Conservation (phyloP, 2,329 filamentous ascomycete genomes). For the Cytospora schulzeri region DNA sequence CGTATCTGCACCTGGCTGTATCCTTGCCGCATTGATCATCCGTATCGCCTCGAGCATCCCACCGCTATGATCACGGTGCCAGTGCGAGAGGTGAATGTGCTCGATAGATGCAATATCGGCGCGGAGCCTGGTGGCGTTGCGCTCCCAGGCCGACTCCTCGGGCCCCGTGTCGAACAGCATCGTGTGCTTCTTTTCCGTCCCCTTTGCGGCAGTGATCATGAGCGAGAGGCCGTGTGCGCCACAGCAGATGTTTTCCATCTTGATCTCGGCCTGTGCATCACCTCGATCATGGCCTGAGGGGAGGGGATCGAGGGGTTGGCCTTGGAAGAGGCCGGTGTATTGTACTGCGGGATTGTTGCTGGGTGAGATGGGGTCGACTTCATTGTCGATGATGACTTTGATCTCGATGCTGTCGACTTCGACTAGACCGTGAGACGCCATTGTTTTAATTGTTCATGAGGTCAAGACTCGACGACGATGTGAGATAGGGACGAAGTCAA, state of each 20-base stretch:
- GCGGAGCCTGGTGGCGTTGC: constrained; percentile 48
- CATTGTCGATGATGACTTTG: constrained; percentile 55
- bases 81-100: constrained; percentile 52
- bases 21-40: constrained; percentile 47
- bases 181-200: constrained; percentile 42
- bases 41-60: constrained; percentile 52
- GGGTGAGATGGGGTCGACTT: constrained; percentile 55
- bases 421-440: constrained; percentile 25
- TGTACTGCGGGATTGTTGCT: constrained; percentile 46
- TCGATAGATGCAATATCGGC: constrained; percentile 48
- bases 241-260: constrained; percentile 54
- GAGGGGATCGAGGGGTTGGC: constrained; percentile 42
- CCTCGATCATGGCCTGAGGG: constrained; percentile 41
- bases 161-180: constrained; percentile 58
- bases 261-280: constrained; percentile 46
- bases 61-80: constrained; percentile 59
- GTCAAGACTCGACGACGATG: not conserved
- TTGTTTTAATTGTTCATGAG: not conserved
- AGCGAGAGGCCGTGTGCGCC: constrained; percentile 57
- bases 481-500: not conserved
- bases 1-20: constrained; percentile 27
- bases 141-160: constrained; percentile 52
- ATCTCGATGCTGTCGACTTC: constrained; percentile 45
- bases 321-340: constrained; percentile 45
- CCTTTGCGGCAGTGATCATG: constrained; percentile 51